phyloP scores from a whole-genome alignment of 768 basidiomycete genomes.

The Inosperma sp. region DNA sequence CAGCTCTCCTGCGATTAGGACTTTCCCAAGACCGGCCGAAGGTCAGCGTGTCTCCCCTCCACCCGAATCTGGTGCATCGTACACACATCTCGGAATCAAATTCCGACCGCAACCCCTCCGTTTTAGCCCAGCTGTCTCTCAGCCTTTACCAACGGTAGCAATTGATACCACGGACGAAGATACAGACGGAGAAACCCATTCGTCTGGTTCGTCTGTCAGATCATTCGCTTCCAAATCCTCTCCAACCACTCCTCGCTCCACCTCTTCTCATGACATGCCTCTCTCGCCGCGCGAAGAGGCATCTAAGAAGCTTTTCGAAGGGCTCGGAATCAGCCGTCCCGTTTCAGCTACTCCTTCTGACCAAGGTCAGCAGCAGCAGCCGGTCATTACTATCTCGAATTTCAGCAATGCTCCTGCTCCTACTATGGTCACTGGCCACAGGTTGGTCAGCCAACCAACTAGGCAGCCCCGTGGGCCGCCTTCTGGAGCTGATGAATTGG shows the following conservation, averaged over 20 bases:
- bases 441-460: conserved; percentile 65
- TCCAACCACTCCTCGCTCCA: conserved; percentile 71
- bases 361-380: conserved; percentile 34
- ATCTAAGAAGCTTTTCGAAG: conserved; percentile 82
- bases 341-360: conserved; percentile 40
- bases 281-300: conserved; percentile 87
- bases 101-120: conserved; percentile 65
- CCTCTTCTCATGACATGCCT: conserved; percentile 55
- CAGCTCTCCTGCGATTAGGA: conserved; percentile 63
- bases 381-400: conserved; percentile 8
- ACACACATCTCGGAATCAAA: conserved; percentile 29
- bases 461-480: conserved; percentile 89
- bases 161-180: conserved; percentile 51
- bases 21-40: conserved; percentile 69
- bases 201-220: conserved; percentile 56
- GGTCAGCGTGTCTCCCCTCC: conserved; percentile 48
- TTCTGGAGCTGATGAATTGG: conserved; percentile 79
- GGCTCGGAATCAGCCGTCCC: conserved; percentile 78
- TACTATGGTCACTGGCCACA: too few species aligned
- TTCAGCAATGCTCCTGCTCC: conserved; percentile 35
- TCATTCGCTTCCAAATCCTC: conserved; percentile 51
- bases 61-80: conserved; percentile 27
- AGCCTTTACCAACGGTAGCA: conserved; percentile 52
- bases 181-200: conserved; percentile 53
- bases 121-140: conserved; percentile 49